These are phyloP conservation scores for Clavulina sp. DNA, from an alignment of 768 basidiomycete genomes.

Conservation along the genomic window DNA sequence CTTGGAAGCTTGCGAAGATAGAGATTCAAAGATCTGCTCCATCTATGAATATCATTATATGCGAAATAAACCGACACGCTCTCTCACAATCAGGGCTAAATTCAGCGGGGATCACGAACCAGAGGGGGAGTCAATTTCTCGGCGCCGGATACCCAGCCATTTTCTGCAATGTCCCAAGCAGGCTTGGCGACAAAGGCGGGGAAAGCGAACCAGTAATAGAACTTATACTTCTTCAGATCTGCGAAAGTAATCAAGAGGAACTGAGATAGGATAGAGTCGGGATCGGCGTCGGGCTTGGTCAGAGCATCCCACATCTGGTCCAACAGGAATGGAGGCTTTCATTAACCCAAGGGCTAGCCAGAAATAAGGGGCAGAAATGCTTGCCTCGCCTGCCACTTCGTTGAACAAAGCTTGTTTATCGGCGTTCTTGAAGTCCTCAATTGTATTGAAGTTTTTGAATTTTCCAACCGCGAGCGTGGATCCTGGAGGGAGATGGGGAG, in stretches of 20 bases:
- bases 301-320: constrained; percentile 55
- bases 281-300: constrained; percentile 29
- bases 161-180: constrained; percentile 62
- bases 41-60: not conserved
- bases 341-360: too few species aligned
- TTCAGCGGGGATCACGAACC: constrained; percentile 26
- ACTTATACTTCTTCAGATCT: constrained; percentile 96
- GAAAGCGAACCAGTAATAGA: constrained; percentile 97
- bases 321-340: not conserved
- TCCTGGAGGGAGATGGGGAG: constrained; percentile 27
- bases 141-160: constrained; percentile 38
- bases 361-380: constrained; percentile 9
- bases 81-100: not conserved
- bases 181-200: constrained; percentile 84
- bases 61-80: not conserved
- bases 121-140: constrained; percentile 26
- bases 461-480: constrained; percentile 40
- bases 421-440: constrained; percentile 84
- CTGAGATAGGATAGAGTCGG: constrained; percentile 38
- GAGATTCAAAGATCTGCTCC: constrained; percentile 3
- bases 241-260: constrained; percentile 90
- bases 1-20: not conserved
- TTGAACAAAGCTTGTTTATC: constrained; percentile 84
- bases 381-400: constrained; percentile 45
- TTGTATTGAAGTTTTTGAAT: constrained; percentile 91